Percentiles rank a stretch among this genome's conserved stretches.
phyloP scores from a whole-genome alignment of 73 alveolate genomes.

The Durusdinium trenchii region DNA sequence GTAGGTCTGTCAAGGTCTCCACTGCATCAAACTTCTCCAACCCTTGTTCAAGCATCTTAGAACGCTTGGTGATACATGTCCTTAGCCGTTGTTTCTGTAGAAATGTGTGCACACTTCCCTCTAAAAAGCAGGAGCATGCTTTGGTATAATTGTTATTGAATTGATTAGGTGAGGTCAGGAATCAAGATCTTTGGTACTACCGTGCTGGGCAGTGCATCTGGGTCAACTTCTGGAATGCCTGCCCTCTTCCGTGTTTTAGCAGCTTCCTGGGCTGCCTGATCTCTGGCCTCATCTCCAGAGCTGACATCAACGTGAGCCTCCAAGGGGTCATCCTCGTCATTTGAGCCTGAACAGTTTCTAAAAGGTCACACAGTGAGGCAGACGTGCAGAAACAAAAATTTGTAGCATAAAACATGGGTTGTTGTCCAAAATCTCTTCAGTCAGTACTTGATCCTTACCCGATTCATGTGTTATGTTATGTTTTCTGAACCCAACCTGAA shows the following conservation, averaged over 20 bases:
- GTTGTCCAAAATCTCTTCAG: not conserved
- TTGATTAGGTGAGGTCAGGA: not conserved
- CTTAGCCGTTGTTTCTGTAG: not conserved
- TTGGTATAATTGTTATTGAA: no score
- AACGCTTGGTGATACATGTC: not conserved
- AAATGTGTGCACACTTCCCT: not conserved
- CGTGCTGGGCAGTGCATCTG: not conserved
- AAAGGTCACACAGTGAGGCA: not conserved
- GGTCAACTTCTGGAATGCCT: constrained; percentile 6
- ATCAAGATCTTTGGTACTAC: not conserved
- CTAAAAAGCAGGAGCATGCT: not conserved
- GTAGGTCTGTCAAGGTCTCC: not conserved
- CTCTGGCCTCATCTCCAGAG: not conserved
- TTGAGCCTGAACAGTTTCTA: not conserved
- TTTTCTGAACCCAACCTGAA: not conserved
- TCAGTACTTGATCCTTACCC: not conserved
- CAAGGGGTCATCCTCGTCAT: not conserved
- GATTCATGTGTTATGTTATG: not conserved
- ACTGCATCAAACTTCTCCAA: not conserved
- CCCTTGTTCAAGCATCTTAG: not conserved
- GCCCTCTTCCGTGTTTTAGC: not conserved
- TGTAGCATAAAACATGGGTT: not conserved
- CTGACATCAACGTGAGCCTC: not conserved
- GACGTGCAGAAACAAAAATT: not conserved
- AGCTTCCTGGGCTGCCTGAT: not conserved